Percentiles rank a stretch among this genome's conserved stretches.
These are phyloP conservation scores for Crithidia fasciculata DNA, from an alignment of 208 protist species.

Conservation along the genomic window DNA sequence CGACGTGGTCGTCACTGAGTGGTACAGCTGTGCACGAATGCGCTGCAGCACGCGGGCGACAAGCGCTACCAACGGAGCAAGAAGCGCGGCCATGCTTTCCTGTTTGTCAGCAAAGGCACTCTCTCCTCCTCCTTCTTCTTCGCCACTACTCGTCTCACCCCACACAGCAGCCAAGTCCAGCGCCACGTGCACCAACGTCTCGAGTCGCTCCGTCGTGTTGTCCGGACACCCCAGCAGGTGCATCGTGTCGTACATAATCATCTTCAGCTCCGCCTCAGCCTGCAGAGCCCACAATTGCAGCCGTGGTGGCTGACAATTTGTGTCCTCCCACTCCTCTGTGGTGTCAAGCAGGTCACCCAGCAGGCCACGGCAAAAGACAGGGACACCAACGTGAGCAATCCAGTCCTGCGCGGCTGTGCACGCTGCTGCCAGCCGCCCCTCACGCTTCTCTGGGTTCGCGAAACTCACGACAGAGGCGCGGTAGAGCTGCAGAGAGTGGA, in stretches of 20 bases:
- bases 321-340: conserved; percentile 24
- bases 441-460: conserved; percentile 35
- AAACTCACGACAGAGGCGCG: conserved; percentile 1
- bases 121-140: too few species aligned
- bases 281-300: conserved; percentile 29
- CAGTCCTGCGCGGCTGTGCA: conserved; percentile 18
- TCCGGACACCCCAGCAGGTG: conserved; percentile 12
- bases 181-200: conserved; percentile 35
- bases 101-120: not conserved
- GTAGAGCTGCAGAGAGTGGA: conserved; percentile 54
- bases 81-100: not conserved
- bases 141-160: not conserved
- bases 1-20: not conserved
- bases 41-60: conserved; percentile 1
- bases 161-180: conserved; percentile 24
- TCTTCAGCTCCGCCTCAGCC: conserved; percentile 44
- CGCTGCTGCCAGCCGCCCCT: conserved; percentile 9
- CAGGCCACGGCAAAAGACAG: conserved; percentile 36
- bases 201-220: conserved; percentile 13
- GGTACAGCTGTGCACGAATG: not conserved
- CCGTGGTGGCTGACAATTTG: not conserved
- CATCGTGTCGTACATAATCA: conserved; percentile 33
- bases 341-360: conserved; percentile 43
- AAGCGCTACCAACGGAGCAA: not conserved
- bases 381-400: conserved; percentile 24